Evolutionary conservation across 805 yeast genomes (phyloP), one percentile per base, ranked within the genome.

Genomic region (Scheffersomyces stipitis): DNA sequence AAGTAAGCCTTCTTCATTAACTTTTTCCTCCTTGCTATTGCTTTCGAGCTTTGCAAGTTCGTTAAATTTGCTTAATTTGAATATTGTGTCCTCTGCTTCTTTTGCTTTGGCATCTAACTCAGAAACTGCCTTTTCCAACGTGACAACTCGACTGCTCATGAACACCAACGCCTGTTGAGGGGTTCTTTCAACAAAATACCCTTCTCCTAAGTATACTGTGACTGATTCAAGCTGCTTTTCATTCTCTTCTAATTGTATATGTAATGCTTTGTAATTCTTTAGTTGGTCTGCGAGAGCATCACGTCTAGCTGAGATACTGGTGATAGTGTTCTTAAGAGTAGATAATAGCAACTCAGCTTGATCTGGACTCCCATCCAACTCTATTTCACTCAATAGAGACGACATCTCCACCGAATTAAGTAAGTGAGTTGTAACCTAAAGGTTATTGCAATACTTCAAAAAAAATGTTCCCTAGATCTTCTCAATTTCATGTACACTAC

Each of bases 1-100:
- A 1, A 87, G 89, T 2, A 81, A 49, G 1, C 71, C 78, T 12
- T 75, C 80, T 3, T 66, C 77, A 15, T 64, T 63, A 6, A 48
- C 37, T 16, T 42, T 38, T 6, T 37, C 38, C 2, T 40, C 33
- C 15, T 40, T 40, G 46, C 26, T 54, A 36, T 30, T 44, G 42
- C 17, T 31, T n/a, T 40, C 51, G 36, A 22, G 45, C 40, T 16
- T 41, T 15, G 12, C 31, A 15, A 31, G 18, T 18, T 43, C 33
- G 27, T 38, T 30, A 30, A 47, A 26, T n/a, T 42, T 36, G 17
- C 33, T 17, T 32, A 73, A 38, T 15, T 68, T 60, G 10, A 52
- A 49, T 24, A 46, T 18, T 0, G 69, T 58, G 13, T 38, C 47
- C 5, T 59, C 40, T 3, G 76, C 76, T 23, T 70, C 74, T 18